These are phyloP conservation scores for Ophiosphaerella korrae DNA, from an alignment of 2,329 filamentous ascomycete genomes.

Conservation along the genomic window DNA sequence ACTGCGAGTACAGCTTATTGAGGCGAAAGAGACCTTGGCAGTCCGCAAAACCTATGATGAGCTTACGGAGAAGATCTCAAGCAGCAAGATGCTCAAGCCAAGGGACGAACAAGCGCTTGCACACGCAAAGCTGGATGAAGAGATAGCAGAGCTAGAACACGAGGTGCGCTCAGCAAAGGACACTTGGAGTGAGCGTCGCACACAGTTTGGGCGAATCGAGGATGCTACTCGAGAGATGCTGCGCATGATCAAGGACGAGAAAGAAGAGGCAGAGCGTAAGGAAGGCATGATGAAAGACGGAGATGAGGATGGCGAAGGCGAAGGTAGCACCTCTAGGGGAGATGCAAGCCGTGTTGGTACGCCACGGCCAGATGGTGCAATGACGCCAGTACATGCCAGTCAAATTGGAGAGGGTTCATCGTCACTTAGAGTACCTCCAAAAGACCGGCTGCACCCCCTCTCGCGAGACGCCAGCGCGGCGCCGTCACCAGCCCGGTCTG, in stretches of 20 bases:
- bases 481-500: conserved; percentile 33
- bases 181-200: conserved; percentile 82
- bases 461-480: conserved; percentile 34
- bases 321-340: conserved; percentile 45
- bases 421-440: conserved; percentile 36
- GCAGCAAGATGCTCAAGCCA: conserved; percentile 76
- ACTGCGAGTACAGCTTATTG: conserved; percentile 75
- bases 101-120: conserved; percentile 82
- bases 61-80: conserved; percentile 83
- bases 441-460: conserved; percentile 38
- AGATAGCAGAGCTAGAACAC: conserved; percentile 84
- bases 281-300: conserved; percentile 65
- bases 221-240: conserved; percentile 88
- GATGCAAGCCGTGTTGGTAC: conserved; percentile 51
- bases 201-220: conserved; percentile 87
- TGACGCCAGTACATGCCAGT: conserved; percentile 47
- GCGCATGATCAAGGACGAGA: conserved; percentile 88
- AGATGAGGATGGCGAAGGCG: conserved; percentile 48
- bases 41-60: conserved; percentile 87
- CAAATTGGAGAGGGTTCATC: conserved; percentile 37
- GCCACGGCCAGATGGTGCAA: conserved; percentile 50
- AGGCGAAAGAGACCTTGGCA: conserved; percentile 66
- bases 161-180: conserved; percentile 81
- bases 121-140: conserved; percentile 80
- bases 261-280: conserved; percentile 87